Evolutionary conservation across 1,139 yeast species (phyloP).

Genomic region (Eremothecium sinecaudum): DNA sequence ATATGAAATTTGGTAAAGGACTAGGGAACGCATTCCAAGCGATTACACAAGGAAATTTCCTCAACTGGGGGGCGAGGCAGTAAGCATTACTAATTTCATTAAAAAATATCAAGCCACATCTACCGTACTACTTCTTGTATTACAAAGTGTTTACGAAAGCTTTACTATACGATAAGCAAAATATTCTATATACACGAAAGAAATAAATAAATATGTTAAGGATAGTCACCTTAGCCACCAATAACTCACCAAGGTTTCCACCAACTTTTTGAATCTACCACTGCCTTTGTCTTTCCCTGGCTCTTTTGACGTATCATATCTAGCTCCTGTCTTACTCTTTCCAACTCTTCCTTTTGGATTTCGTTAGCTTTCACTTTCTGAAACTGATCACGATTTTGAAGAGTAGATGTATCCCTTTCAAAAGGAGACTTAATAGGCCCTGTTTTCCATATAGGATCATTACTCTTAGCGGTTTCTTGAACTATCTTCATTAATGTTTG

Average conservation of each 20-base stretch:
- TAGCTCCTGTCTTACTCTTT: constrained; percentile 39
- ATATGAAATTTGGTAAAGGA: constrained; percentile 17
- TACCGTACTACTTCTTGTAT: too few species aligned
- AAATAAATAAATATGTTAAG: neutral
- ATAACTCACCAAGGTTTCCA: constrained; percentile 23
- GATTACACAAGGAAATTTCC: constrained; percentile 25
- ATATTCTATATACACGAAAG: too few species aligned
- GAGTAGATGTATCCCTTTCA: constrained; percentile 36
- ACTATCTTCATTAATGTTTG: constrained; percentile 58
- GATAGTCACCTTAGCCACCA: too few species aligned
- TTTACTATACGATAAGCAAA: too few species aligned
- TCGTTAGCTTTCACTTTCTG: constrained; percentile 41
- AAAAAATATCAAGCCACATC: too few species aligned
- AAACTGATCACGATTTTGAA: constrained; percentile 38
- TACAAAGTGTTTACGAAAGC: too few species aligned
- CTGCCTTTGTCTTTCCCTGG: constrained; percentile 32
- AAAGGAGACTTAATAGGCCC: constrained; percentile 60
- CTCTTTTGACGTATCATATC: constrained; percentile 29
- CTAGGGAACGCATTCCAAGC: constrained; percentile 26
- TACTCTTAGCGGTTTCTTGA: constrained; percentile 48
- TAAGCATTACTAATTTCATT: too few species aligned
- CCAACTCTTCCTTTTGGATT: constrained; percentile 39
- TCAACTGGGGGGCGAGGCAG: constrained; percentile 29
- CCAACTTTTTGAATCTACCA: constrained; percentile 32
- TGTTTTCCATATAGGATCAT: constrained; percentile 75